Conservation (phyloP, 208 protist species). For the Trypanosoma melophagium region DNA sequence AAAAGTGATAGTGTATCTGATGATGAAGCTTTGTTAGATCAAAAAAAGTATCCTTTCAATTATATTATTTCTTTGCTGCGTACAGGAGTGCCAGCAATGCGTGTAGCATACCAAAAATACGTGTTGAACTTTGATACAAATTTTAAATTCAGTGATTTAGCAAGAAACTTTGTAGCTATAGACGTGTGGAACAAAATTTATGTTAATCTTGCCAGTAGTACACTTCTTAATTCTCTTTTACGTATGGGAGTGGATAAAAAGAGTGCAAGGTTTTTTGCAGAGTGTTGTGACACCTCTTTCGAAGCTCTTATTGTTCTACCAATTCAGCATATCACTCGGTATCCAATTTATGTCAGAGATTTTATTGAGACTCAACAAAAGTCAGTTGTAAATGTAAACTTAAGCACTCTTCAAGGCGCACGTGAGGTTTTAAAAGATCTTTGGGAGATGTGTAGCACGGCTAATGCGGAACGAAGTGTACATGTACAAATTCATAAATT, state of each 20-base stretch:
- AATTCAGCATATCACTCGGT: conserved; percentile 24
- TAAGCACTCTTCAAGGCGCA: not conserved
- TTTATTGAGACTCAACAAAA: conserved; percentile 6
- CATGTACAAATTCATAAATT: not conserved
- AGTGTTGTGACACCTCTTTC: conserved; percentile 10
- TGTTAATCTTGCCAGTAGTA: not conserved
- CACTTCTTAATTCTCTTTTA: conserved; percentile 10
- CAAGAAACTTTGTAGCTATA: not conserved
- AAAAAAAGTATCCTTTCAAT: not conserved
- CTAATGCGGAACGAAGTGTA: not conserved
- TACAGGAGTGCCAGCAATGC: conserved; percentile 11
- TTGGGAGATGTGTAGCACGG: not conserved
- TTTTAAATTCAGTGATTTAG: not conserved
- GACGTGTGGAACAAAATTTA: conserved; percentile 16
- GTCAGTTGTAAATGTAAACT: not conserved
- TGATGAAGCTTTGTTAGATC: not conserved
- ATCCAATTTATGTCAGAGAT: conserved; percentile 8
- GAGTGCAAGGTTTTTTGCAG: not conserved
- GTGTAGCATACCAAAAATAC: conserved; percentile 21
- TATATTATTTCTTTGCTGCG: not conserved
- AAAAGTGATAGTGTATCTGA: not conserved
- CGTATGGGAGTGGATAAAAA: not conserved
- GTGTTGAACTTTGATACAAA: conserved; percentile 13
- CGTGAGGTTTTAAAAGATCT: not conserved
- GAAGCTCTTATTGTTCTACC: conserved; percentile 24